A percentile compares a stretch with the other conserved stretches of the same genome.
Evolutionary conservation across 202 grass and related monocot species (phyloP).

Genomic region (Tripidium arundinaceum): DNA sequence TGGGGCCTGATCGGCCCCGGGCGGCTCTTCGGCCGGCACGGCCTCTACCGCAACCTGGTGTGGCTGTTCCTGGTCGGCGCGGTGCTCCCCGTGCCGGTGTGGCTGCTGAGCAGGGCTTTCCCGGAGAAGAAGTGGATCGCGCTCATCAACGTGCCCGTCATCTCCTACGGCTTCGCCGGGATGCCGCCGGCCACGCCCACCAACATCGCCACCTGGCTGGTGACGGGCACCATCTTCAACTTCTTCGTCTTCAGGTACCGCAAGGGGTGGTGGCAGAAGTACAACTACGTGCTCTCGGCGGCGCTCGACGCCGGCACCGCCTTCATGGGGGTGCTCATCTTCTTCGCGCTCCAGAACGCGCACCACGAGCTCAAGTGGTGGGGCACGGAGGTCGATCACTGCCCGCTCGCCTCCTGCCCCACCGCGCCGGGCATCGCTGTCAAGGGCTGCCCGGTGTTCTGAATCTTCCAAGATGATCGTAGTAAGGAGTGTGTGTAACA

Average conservation of each 20-base stretch:
- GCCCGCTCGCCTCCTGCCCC: constrained; percentile 86
- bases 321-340: constrained; percentile 98
- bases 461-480: not conserved
- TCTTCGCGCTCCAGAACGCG: constrained; percentile 94
- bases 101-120: constrained; percentile 82
- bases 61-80: constrained; percentile 88
- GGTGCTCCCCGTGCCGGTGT: constrained; percentile 84
- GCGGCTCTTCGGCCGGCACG: constrained; percentile 67
- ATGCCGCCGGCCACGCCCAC: constrained; percentile 98
- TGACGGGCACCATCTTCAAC: constrained; percentile 94
- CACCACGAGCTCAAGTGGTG: constrained; percentile 87
- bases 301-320: constrained; percentile 95
- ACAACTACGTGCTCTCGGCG: constrained; percentile 97
- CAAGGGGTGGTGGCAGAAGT: constrained; percentile 97
- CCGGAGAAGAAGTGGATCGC: constrained; percentile 99
- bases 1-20: constrained; percentile 93
- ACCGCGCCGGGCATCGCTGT: constrained; percentile 79
- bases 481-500: not conserved
- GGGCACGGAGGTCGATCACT: constrained; percentile 95
- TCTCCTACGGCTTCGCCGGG: constrained; percentile 96
- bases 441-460: constrained; percentile 95
- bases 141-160: constrained; percentile 94
- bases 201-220: constrained; percentile 96
- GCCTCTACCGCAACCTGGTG: constrained; percentile 92
- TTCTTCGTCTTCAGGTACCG: constrained; percentile 92